These are phyloP conservation scores for Claviceps purpurea DNA, from an alignment of 2,329 filamentous ascomycete species.

Conservation along the genomic window DNA sequence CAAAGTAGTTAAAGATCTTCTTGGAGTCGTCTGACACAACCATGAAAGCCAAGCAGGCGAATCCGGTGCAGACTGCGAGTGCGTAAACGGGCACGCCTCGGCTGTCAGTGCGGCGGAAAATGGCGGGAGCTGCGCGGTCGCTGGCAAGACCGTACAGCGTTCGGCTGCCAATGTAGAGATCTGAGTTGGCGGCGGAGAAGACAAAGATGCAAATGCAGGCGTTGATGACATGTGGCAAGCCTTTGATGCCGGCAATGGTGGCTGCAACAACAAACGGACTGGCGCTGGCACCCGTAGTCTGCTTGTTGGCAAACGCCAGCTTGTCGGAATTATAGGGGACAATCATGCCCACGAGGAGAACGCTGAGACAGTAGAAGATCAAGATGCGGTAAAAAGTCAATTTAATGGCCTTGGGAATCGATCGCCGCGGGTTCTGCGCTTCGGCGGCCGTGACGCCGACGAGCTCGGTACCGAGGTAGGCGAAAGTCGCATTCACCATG, in stretches of 20 bases:
- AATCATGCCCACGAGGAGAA: constrained; percentile 63
- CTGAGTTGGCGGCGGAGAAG: constrained; percentile 65
- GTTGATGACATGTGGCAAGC: constrained; percentile 56
- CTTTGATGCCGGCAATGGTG: constrained; percentile 45
- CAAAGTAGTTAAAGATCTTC: constrained; percentile 49
- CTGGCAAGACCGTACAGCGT: constrained; percentile 61
- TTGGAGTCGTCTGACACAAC: constrained; percentile 46
- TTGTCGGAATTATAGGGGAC: constrained; percentile 55
- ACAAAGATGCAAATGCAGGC: constrained; percentile 63
- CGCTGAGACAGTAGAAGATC: constrained; percentile 64
- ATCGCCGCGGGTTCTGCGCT: constrained; percentile 65
- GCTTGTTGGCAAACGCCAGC: constrained; percentile 44
- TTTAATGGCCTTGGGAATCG: constrained; percentile 64
- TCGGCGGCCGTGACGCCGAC: constrained; percentile 69
- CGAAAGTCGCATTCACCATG: constrained; percentile 65
- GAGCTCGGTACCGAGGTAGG: constrained; percentile 64
- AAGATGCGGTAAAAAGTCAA: constrained; percentile 72
- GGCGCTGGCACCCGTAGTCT: constrained; percentile 28
- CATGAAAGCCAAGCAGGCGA: constrained; percentile 57
- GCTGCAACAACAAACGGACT: constrained; percentile 67
- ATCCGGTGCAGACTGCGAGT: constrained; percentile 44
- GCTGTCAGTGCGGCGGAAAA: constrained; percentile 58
- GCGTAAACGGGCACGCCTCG: constrained; percentile 58
- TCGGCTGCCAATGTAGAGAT: constrained; percentile 62
- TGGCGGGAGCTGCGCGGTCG: constrained; percentile 56